Evolutionary conservation across 805 yeast genomes (phyloP).

Genomic region (Saturnispora kantuleensis): DNA sequence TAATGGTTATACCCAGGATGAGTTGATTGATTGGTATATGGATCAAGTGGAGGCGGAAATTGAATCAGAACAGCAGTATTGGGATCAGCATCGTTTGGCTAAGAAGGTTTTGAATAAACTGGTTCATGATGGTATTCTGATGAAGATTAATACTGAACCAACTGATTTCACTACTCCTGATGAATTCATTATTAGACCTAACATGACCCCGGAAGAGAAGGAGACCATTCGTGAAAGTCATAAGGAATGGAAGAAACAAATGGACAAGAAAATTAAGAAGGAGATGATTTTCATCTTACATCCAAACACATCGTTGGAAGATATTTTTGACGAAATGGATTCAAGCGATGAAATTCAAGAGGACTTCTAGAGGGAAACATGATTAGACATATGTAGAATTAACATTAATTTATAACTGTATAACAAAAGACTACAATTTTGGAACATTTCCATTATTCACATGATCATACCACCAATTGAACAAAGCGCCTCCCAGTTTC

Average conservation of each 20-base stretch:
- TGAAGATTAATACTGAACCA: constrained; percentile 41
- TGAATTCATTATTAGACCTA: constrained; percentile 16
- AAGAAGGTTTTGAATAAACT: constrained; percentile 74
- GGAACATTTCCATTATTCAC: constrained; percentile 15
- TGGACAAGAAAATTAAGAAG: constrained; percentile 19
- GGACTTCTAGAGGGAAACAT: constrained; percentile 1
- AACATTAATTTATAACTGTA: neutral
- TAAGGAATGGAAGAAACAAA: constrained; percentile 13
- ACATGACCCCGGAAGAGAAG: constrained; percentile 17
- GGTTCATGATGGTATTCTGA: constrained; percentile 74
- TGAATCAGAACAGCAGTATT: constrained; percentile 57
- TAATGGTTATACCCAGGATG: constrained; percentile 54
- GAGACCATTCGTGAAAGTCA: constrained; percentile 15
- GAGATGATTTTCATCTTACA: constrained; percentile 46
- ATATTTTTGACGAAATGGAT: constrained; percentile 38
- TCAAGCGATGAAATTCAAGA: constrained; percentile 13
- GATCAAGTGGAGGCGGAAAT: constrained; percentile 62
- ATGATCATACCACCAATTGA: constrained; percentile 54
- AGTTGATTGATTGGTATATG: constrained; percentile 74
- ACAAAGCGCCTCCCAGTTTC: constrained; percentile 44
- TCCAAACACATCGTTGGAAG: constrained; percentile 78
- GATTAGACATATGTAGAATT: neutral
- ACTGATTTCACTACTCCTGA: constrained; percentile 31
- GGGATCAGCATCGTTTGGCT: constrained; percentile 60
- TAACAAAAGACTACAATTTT: constrained; percentile 8